A percentile compares a stretch with the other conserved stretches of the same genome.
Conservation (phyloP, 2,329 filamentous ascomycete species). For the Mycosphaerella sp. region DNA sequence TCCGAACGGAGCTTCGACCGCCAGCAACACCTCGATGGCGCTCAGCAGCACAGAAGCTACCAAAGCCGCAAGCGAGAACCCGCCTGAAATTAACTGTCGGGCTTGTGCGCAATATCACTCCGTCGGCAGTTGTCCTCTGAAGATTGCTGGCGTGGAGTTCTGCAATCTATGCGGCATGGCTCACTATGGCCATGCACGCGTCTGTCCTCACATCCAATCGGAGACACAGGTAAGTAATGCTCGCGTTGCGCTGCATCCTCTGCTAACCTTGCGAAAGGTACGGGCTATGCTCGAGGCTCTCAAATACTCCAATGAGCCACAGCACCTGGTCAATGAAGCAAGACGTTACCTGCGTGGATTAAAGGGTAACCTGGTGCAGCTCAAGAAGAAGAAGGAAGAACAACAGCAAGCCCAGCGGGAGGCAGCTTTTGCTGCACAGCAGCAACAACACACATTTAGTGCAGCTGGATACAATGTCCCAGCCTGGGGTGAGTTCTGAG, state of each 20-base stretch:
- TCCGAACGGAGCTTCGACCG: not conserved
- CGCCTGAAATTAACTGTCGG: constrained; percentile 39
- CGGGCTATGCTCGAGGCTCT: constrained; percentile 58
- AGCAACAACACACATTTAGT: constrained; percentile 6
- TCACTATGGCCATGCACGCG: constrained; percentile 51
- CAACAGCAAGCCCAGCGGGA: constrained; percentile 22
- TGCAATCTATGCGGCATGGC: constrained; percentile 61
- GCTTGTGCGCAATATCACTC: constrained; percentile 52
- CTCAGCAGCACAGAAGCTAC: not conserved
- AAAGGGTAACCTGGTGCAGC: constrained; percentile 50
- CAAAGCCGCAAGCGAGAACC: not conserved
- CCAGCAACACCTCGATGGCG: not conserved
- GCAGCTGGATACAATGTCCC: constrained; percentile 1
- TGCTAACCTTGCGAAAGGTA: constrained; percentile 42
- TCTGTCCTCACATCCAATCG: constrained; percentile 57
- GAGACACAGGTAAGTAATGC: constrained; percentile 41
- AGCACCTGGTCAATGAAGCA: constrained; percentile 49
- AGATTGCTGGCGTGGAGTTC: constrained; percentile 52
- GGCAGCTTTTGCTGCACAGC: constrained; percentile 15
- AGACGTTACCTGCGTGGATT: constrained; percentile 53
- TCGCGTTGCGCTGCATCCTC: not conserved
- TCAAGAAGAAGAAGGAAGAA: constrained; percentile 43
- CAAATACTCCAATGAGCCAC: constrained; percentile 52
- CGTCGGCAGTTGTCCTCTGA: constrained; percentile 56
- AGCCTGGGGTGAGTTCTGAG: constrained; percentile 1